These are phyloP conservation scores for Suillus occidentalis DNA, from an alignment of 768 basidiomycete species.

Conservation along the genomic window DNA sequence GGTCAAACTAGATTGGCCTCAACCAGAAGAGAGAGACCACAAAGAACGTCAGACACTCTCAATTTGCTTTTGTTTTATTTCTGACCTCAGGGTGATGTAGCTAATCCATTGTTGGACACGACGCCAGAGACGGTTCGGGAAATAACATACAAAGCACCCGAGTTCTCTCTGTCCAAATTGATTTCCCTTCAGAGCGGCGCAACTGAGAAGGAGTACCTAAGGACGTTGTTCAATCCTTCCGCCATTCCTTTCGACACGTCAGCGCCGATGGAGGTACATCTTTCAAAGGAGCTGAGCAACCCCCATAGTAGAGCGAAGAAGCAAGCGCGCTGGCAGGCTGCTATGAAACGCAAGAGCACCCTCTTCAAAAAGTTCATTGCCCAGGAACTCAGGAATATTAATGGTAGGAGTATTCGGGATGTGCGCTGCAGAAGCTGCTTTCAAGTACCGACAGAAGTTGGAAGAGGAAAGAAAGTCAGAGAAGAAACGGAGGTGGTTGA, in stretches of 20 bases:
- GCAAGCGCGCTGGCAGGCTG: slow-evolving; percentile 70
- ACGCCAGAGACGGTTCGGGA: slow-evolving; percentile 55
- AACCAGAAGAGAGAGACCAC: slow-evolving; percentile 40
- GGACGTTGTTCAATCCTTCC: slow-evolving; percentile 43
- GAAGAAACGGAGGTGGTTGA: slow-evolving; percentile 56
- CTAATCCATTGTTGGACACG: slow-evolving; percentile 61
- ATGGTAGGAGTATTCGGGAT: slow-evolving; percentile 60
- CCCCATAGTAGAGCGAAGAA: slow-evolving; percentile 84
- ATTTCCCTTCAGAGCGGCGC: slow-evolving; percentile 42
- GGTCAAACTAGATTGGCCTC: slow-evolving; percentile 73
- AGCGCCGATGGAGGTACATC: slow-evolving; percentile 63
- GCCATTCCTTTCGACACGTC: slow-evolving; percentile 47
- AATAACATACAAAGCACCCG: slow-evolving; percentile 71
- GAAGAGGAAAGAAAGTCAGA: slow-evolving; percentile 58
- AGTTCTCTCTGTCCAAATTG: slow-evolving; percentile 40
- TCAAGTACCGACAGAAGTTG: slow-evolving; percentile 66
- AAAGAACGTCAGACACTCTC: slow-evolving; percentile 25
- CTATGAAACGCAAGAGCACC: slow-evolving; percentile 44
- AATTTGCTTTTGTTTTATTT: neutral
- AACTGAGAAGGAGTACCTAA: slow-evolving; percentile 60
- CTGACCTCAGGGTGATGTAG: slow-evolving; percentile 10
- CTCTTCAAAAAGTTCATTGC: slow-evolving; percentile 54
- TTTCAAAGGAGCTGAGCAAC: slow-evolving; percentile 73
- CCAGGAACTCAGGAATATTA: slow-evolving; percentile 53
- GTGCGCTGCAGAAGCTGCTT: slow-evolving; percentile 73